Percentiles rank a stretch among this genome's conserved stretches.
Conservation (phyloP, 306 rosid genomes). For the Inga laurina region DNA sequence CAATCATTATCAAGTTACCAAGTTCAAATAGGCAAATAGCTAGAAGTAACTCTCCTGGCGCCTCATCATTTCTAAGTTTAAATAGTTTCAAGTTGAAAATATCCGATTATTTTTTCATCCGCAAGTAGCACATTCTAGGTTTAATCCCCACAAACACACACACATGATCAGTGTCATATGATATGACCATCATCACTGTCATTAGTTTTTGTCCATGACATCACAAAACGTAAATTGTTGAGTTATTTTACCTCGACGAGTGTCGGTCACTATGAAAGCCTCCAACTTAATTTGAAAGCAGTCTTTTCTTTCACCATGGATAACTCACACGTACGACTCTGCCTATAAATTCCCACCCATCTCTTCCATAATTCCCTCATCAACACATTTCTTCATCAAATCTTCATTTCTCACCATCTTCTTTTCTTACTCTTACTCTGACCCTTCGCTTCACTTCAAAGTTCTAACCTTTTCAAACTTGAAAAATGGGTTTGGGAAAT, state of each 20-base stretch:
- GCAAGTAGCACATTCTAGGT: neutral
- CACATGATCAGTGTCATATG: neutral
- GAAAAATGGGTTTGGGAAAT: conserved; percentile 8
- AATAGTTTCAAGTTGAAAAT: neutral
- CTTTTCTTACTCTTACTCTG: neutral
- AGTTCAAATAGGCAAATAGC: too few relatives aligned
- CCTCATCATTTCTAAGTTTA: neutral
- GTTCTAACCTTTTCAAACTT: neutral
- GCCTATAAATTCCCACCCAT: neutral
- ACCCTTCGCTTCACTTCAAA: neutral
- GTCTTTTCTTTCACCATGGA: neutral
- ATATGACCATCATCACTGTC: neutral
- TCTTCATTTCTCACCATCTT: neutral
- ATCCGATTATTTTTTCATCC: neutral
- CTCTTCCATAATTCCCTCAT: neutral
- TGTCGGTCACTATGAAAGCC: neutral
- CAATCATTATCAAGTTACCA: too few relatives aligned
- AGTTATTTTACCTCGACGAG: neutral
- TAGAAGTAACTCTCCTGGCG: neutral
- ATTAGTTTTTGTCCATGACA: neutral
- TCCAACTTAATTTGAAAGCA: neutral
- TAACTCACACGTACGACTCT: neutral
- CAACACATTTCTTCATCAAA: neutral
- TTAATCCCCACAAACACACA: too few relatives aligned
- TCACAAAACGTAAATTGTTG: neutral